Conservation (phyloP, 257 asterid species). For the Marsdenia floribunda region DNA sequence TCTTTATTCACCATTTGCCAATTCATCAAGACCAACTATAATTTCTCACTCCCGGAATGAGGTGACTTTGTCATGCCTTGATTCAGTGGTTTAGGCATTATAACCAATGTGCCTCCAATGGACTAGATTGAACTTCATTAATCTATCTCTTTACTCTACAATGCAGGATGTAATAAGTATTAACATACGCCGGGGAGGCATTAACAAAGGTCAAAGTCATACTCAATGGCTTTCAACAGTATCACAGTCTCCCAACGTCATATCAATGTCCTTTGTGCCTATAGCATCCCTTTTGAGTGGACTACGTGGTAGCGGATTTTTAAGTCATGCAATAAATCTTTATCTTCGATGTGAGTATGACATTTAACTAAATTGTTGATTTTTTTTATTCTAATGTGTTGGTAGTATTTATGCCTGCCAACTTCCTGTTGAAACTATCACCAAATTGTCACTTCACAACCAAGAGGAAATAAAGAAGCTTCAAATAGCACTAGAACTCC, state of each 20-base stretch:
- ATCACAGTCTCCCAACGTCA: slow-evolving; percentile 70
- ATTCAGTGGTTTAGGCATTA: background rate
- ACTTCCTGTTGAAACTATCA: background rate
- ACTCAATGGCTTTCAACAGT: slow-evolving; percentile 88
- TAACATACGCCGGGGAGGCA: slow-evolving; percentile 74
- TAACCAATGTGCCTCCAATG: slow-evolving; percentile 2
- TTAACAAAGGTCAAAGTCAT: slow-evolving; percentile 76
- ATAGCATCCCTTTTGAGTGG: slow-evolving; percentile 81
- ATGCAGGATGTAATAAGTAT: slow-evolving; percentile 73
- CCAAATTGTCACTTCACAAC: background rate
- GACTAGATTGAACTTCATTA: background rate
- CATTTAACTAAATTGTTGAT: background rate
- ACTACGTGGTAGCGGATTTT: slow-evolving; percentile 75
- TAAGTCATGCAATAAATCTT: slow-evolving; percentile 84
- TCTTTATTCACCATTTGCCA: slow-evolving; percentile 56
- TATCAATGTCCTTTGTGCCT: slow-evolving; percentile 94
- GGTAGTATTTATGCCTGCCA: background rate
- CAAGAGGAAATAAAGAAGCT: background rate
- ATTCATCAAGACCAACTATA: slow-evolving; percentile 52
- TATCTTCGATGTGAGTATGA: slow-evolving; percentile 80
- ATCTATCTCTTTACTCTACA: slow-evolving; percentile 4
- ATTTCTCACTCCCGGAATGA: slow-evolving; percentile 69
- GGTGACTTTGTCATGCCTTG: slow-evolving; percentile 33
- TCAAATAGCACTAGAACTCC: background rate
- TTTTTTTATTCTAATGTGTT: background rate